phyloP scores from a whole-genome alignment of 108 stramenopile species.

The Skeletonema marinoi region DNA sequence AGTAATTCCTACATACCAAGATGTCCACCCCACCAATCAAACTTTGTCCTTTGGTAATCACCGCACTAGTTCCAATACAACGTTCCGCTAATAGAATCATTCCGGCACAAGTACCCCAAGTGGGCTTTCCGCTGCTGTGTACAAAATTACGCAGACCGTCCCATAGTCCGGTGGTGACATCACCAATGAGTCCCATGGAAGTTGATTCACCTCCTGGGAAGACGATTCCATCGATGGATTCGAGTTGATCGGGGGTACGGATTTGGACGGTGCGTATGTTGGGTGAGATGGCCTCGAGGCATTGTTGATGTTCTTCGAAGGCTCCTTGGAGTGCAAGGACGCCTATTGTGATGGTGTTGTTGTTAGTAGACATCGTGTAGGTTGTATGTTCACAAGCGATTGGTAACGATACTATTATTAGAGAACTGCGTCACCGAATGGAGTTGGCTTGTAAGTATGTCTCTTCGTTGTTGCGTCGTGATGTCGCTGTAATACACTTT shows the following conservation, averaged over 20 bases:
- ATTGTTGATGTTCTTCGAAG: slow-evolving; percentile 92
- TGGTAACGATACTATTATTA: not conserved
- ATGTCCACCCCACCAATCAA: slow-evolving; percentile 96
- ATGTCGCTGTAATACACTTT: no score
- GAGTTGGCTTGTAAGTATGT: no score
- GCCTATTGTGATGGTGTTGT: slow-evolving; percentile 66
- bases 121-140: slow-evolving; percentile 65
- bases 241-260: slow-evolving; percentile 80
- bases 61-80: slow-evolving; percentile 87
- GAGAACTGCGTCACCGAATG: not conserved
- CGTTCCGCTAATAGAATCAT: slow-evolving; percentile 96
- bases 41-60: slow-evolving; percentile 93
- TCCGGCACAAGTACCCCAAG: slow-evolving; percentile 99
- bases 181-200: slow-evolving; percentile 95
- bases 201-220: slow-evolving; percentile 99
- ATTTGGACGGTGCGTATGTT: slow-evolving; percentile 57
- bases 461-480: no score
- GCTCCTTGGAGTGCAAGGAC: slow-evolving; percentile 95
- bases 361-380: not conserved
- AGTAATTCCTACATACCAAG: slow-evolving; percentile 96
- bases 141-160: slow-evolving; percentile 78
- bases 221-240: slow-evolving; percentile 87
- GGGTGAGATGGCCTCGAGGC: slow-evolving; percentile 51
- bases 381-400: not conserved
- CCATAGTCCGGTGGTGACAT: slow-evolving; percentile 58